Evolutionary conservation across 495 filamentous ascomycete genomes (phyloP), one percentile per base, ranked within the genome.

Genomic region (Aspergillus ellipticus): DNA sequence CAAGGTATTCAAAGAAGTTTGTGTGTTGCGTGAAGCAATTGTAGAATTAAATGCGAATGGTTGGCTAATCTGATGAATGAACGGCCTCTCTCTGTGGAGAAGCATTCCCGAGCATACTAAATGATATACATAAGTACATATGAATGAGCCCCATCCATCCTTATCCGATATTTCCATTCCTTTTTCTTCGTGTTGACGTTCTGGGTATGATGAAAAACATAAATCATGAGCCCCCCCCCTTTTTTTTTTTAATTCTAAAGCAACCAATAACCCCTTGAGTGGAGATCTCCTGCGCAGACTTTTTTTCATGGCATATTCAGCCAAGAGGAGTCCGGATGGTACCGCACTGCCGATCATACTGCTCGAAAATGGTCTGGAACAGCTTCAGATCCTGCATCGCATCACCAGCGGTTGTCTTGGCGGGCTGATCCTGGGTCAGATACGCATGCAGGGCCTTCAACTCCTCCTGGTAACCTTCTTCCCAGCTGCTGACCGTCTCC

Each of bases 391-490:
- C 82, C 57, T 75, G 62, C 46, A 70, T 21, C 2, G 79, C 76
- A 73, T 85, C 81, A 24, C 66, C 57, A 3, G 69, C 66, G 4
- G 70, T 79, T 3, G 82, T 85, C 64, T 83, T 83, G 13, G 71
- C 69, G 48, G 55, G 9, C 54, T 61, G 69, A 1, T 68, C 74
- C 15, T 74, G 63, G 6, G 64, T 58, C 5, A 82, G 53, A 57
- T 76, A 78, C 2, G 66, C 66, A 62, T 82, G 71, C 59, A 85
- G 51, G 45, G 76, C 73, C 55, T 65, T 64, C 55, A 83, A 63
- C 63, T 84, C 79, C 1, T 68, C 64, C 49, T 69, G 72, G 59
- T 80, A 84, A 4, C 82, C 64, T 52, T 85, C 81, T 45, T 81
- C 76, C 60, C 73, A 82, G 6, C 68, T 72, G 55, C 68, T 73